These are phyloP conservation scores for Komagataella pseudopastoris DNA, from an alignment of 805 yeast genomes.

Conservation along the genomic window DNA sequence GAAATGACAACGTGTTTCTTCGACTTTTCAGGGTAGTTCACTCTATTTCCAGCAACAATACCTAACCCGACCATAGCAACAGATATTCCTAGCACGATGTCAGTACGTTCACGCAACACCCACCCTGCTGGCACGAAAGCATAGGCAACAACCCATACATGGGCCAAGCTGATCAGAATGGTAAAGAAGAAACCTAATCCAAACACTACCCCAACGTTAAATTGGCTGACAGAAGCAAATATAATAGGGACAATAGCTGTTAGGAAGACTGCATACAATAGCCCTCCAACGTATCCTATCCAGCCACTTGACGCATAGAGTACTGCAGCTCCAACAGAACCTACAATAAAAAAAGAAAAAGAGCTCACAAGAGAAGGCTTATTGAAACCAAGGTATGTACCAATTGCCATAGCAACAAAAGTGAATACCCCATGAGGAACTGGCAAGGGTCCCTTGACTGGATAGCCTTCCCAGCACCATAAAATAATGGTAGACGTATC, in stretches of 20 bases:
- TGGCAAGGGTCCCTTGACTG: slow-evolving; percentile 77
- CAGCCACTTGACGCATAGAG: slow-evolving; percentile 47
- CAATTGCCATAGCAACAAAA: slow-evolving; percentile 43
- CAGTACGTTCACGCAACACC: slow-evolving; percentile 77
- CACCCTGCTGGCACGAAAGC: slow-evolving; percentile 97
- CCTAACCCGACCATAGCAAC: slow-evolving; percentile 42
- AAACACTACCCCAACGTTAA: slow-evolving; percentile 42
- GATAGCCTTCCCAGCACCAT: slow-evolving; percentile 97
- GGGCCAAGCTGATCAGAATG: slow-evolving; percentile 53
- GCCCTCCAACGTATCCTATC: slow-evolving; percentile 67
- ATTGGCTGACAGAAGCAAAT: slow-evolving; percentile 41
- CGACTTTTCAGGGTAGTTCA: not conserved
- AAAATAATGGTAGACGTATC: slow-evolving; percentile 80
- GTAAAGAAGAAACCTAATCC: slow-evolving; percentile 32
- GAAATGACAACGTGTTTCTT: not conserved
- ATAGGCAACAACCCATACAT: slow-evolving; percentile 96
- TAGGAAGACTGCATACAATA: slow-evolving; percentile 45
- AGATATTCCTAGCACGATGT: slow-evolving; percentile 49
- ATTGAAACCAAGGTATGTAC: slow-evolving; percentile 30
- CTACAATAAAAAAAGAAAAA: slow-evolving; percentile 11
- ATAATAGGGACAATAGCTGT: slow-evolving; percentile 46
- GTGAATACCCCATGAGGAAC: slow-evolving; percentile 70
- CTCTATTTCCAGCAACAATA: slow-evolving; percentile 22
- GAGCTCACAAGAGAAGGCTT: not conserved
- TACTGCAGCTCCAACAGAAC: slow-evolving; percentile 34